A percentile compares a stretch with the other conserved stretches of the same genome.
phyloP scores from a whole-genome alignment of 225 moss, liverwort and hornwort genomes.

The Asterella californica region DNA sequence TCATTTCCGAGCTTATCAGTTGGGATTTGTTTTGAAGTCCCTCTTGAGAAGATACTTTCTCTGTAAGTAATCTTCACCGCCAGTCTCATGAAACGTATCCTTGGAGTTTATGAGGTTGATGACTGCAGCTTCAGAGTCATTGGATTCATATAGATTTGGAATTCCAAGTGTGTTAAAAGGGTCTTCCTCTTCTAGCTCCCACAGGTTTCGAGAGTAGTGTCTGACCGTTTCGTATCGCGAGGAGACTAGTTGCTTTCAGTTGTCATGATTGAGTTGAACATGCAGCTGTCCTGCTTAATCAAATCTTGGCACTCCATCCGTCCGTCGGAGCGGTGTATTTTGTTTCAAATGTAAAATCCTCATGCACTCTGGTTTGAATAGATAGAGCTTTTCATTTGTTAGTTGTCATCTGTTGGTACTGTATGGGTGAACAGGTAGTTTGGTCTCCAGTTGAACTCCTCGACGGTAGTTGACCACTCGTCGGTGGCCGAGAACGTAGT shows the following conservation, averaged over 20 bases:
- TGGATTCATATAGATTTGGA: background rate
- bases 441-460: background rate
- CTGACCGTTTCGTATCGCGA: background rate
- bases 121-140: background rate
- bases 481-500: too few relatives aligned
- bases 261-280: background rate
- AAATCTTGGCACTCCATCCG: too few relatives aligned
- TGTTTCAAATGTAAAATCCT: background rate
- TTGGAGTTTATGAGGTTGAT: slow-evolving; percentile 1
- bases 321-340: too few relatives aligned
- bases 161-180: background rate
- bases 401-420: too few relatives aligned
- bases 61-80: background rate
- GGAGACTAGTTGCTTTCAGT: background rate
- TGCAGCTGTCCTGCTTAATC: background rate
- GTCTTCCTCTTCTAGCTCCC: too few relatives aligned
- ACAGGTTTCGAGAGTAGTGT: background rate
- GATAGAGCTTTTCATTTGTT: background rate
- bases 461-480: too few relatives aligned
- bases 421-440: background rate
- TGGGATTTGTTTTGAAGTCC: background rate
- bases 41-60: background rate
- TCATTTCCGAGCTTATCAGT: background rate
- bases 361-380: background rate
- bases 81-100: background rate